phyloP scores from a whole-genome alignment of 2,329 filamentous ascomycete species.

The Lecanicillium sp. region DNA sequence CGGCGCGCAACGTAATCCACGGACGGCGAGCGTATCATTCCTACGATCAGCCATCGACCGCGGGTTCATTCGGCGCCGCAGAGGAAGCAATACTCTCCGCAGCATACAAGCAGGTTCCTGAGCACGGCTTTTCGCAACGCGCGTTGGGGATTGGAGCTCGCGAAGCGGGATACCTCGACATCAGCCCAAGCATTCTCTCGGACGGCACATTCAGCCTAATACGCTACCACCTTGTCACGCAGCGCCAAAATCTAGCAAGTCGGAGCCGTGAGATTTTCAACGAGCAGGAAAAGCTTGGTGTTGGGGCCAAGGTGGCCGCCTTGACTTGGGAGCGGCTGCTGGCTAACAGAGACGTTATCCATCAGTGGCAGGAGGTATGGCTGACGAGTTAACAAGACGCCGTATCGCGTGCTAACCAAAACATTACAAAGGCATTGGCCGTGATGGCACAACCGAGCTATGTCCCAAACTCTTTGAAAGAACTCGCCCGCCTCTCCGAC shows the following conservation, averaged over 20 bases:
- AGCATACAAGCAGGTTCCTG: constrained; percentile 71
- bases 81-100: constrained; percentile 74
- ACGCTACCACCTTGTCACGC: constrained; percentile 63
- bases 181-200: constrained; percentile 75
- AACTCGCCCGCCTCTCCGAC: constrained; percentile 76
- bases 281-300: constrained; percentile 28
- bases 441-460: constrained; percentile 82
- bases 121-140: constrained; percentile 71
- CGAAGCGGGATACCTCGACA: constrained; percentile 80
- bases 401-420: neutral
- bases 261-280: constrained; percentile 32
- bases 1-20: neutral
- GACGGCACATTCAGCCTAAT: constrained; percentile 76
- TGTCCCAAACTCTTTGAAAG: constrained; percentile 65
- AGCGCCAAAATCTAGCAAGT: constrained; percentile 51
- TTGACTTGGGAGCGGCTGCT: constrained; percentile 71
- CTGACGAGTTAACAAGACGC: constrained; percentile 1
- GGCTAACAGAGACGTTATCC: constrained; percentile 65
- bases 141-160: constrained; percentile 71
- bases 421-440: constrained; percentile 61
- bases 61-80: constrained; percentile 55
- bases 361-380: constrained; percentile 79
- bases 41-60: constrained; percentile 53
- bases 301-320: constrained; percentile 58
- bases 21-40: constrained; percentile 57